phyloP scores from a whole-genome alignment of 148 eudicot genomes.

The Pouteria glomerata region DNA sequence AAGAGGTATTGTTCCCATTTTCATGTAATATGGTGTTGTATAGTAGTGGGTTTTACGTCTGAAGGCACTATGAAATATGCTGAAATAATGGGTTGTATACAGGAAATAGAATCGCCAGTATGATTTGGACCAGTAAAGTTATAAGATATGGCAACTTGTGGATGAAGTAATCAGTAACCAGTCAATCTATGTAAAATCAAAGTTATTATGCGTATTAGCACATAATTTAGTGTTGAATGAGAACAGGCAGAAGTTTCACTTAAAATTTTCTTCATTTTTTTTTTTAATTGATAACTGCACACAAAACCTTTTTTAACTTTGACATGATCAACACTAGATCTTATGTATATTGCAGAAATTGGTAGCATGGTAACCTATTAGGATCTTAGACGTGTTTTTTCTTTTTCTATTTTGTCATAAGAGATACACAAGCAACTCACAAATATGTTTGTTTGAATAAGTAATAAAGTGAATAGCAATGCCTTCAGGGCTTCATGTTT shows the following conservation, averaged over 20 bases:
- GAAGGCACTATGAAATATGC: not conserved
- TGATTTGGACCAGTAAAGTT: not conserved
- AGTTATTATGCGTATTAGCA: not conserved
- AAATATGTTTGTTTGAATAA: not conserved
- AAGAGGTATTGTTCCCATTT: slow-evolving; percentile 49
- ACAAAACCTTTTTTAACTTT: no score
- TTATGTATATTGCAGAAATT: no score
- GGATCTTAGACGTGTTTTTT: not conserved
- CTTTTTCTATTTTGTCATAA: not conserved
- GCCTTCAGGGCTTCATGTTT: not conserved
- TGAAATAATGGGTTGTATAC: not conserved
- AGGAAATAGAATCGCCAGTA: not conserved
- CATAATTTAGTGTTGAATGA: not conserved
- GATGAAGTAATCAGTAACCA: not conserved
- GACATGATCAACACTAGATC: no score
- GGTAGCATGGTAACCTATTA: not conserved
- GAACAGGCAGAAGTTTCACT: not conserved
- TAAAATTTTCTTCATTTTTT: no score
- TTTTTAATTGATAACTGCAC: no score
- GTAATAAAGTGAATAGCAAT: not conserved
- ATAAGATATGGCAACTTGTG: not conserved
- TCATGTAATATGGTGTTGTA: not conserved
- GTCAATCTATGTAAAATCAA: not conserved
- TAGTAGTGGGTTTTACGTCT: not conserved
- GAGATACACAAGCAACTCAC: not conserved